Conservation (phyloP, 2,329 filamentous ascomycete species). For the Colletotrichum camelliae region DNA sequence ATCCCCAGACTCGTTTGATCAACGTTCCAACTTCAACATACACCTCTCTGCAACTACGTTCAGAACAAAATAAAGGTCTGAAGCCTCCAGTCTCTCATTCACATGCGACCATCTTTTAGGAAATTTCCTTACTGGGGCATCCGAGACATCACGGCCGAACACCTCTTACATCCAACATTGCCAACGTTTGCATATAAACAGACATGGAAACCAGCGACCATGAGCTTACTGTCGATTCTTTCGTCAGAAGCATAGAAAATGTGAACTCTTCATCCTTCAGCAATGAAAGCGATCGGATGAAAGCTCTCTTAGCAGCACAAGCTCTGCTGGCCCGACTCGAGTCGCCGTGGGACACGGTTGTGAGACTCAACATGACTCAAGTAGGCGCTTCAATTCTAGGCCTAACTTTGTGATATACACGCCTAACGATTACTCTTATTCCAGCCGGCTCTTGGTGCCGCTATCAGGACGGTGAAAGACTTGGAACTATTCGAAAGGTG, state of each 20-base stretch:
- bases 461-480: not conserved
- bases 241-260: not conserved
- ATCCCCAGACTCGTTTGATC: not conserved
- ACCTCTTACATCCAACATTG: not conserved
- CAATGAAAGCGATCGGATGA: not conserved
- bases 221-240: not conserved
- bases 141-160: not conserved
- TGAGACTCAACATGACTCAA: not conserved
- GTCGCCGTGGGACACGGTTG: constrained; percentile 1
- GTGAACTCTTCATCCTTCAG: not conserved
- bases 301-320: not conserved
- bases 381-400: not conserved
- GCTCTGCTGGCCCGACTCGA: not conserved
- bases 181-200: no score
- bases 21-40: not conserved
- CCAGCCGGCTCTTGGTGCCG: not conserved
- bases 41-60: rapidly evolving
- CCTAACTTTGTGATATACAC: not conserved
- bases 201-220: not conserved
- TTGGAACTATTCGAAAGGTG: not conserved
- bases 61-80: rapidly evolving
- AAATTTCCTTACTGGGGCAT: not conserved
- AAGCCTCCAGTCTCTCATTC: rapidly evolving
- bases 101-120: not conserved
- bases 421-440: not conserved